Conservation (phyloP, 176 grass and related monocot species). For the Oryza glaberrima region DNA sequence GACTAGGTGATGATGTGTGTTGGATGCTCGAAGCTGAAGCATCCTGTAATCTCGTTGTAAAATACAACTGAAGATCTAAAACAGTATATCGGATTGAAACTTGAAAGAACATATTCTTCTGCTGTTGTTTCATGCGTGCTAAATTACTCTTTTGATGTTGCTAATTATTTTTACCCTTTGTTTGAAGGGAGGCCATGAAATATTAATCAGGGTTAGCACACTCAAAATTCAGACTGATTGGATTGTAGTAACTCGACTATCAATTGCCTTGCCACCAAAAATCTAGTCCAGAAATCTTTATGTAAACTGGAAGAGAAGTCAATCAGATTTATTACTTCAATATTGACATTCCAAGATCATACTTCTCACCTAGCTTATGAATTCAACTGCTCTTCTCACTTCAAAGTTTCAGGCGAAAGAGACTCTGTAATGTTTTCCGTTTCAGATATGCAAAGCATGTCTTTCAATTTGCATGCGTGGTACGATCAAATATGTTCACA, state of each 20-base stretch:
- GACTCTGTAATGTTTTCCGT: neutral
- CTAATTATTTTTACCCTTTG: neutral
- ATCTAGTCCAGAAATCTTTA: no score
- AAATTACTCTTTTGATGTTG: neutral
- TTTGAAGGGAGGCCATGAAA: neutral
- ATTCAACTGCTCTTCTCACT: neutral
- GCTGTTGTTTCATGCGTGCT: neutral
- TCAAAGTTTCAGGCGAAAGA: neutral
- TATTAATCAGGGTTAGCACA: neutral
- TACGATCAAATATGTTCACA: no score
- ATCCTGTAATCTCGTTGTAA: neutral
- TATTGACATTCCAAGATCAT: no score
- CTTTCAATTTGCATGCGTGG: no score
- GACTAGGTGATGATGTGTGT: slow-evolving; percentile 1
- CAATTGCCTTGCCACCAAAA: no score
- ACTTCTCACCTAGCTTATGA: neutral
- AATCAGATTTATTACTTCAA: no score
- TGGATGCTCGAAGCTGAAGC: slow-evolving; percentile 19
- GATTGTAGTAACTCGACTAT: neutral
- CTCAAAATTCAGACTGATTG: neutral
- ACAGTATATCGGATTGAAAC: neutral
- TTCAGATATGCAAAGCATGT: no score
- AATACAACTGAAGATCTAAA: neutral
- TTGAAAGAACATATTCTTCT: neutral
- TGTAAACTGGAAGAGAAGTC: no score